Evolutionary conservation across 306 rosid species (phyloP).

Genomic region (Betula pendula): DNA sequence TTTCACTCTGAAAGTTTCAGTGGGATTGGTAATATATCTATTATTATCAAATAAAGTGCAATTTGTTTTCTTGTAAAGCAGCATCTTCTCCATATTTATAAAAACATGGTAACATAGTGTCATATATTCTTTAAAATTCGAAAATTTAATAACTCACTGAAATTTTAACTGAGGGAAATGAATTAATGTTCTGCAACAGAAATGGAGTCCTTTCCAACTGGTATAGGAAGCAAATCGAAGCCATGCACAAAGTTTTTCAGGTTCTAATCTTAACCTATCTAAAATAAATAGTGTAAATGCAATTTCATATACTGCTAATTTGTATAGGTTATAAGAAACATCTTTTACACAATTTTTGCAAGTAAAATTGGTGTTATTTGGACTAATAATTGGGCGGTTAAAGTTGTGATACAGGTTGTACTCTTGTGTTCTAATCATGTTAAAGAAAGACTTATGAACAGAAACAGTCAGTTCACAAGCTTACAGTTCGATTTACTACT

Average conservation of each 20-base stretch:
- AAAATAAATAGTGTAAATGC: slow-evolving; percentile 61
- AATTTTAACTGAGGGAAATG: slow-evolving; percentile 67
- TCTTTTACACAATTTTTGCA: slow-evolving; percentile 25
- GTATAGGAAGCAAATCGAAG: slow-evolving; percentile 98
- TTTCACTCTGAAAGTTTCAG: neutral
- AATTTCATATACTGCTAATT: slow-evolving; percentile 42
- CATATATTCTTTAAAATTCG: slow-evolving; percentile 41
- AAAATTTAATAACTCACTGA: slow-evolving; percentile 45
- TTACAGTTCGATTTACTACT: slow-evolving; percentile 43
- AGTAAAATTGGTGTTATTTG: slow-evolving; percentile 50
- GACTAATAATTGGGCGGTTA: slow-evolving; percentile 70
- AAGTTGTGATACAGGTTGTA: slow-evolving; percentile 84
- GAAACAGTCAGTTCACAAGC: slow-evolving; percentile 60
- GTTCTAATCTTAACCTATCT: slow-evolving; percentile 92
- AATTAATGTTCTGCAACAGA: slow-evolving; percentile 97
- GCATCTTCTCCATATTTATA: slow-evolving; percentile 1
- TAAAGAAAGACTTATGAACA: slow-evolving; percentile 65
- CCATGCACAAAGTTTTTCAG: slow-evolving; percentile 99
- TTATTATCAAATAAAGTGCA: neutral
- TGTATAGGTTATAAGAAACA: slow-evolving; percentile 31
- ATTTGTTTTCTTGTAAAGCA: neutral
- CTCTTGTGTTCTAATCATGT: slow-evolving; percentile 58
- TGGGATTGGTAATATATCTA: slow-evolving; percentile 9
- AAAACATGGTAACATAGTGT: slow-evolving; percentile 26
- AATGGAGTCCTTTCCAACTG: slow-evolving; percentile 76